Conservation (phyloP, 208 protist genomes). For the Trypanosomatidae sp. region DNA sequence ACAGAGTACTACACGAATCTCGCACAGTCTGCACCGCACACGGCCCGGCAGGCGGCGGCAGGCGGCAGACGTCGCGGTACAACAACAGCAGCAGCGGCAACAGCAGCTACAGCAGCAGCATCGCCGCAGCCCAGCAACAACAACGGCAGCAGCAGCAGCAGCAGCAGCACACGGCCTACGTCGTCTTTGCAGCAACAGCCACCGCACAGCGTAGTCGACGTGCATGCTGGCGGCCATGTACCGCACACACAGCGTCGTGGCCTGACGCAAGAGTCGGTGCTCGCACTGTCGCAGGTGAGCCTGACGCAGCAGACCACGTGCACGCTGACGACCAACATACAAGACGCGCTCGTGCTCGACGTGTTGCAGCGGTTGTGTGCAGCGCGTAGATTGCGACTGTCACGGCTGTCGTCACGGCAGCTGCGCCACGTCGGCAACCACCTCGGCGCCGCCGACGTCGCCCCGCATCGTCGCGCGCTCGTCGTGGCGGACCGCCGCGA, state of each 20-base stretch:
- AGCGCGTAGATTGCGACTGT: background rate
- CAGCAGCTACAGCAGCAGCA: background rate
- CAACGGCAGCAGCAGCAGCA: background rate
- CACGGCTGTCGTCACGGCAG: background rate
- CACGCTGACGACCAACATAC: background rate
- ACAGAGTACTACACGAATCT: background rate
- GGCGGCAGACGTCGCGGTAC: background rate
- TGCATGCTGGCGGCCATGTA: background rate
- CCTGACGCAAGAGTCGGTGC: background rate
- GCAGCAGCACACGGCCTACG: background rate
- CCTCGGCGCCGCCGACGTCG: background rate
- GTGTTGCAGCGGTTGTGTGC: background rate
- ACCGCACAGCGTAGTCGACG: background rate
- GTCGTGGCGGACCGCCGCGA: background rate
- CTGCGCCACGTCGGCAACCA: background rate
- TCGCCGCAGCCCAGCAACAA: background rate
- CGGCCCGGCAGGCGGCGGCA: background rate
- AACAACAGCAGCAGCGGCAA: background rate
- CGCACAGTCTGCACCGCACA: background rate
- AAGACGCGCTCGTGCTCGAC: background rate
- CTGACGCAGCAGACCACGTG: background rate
- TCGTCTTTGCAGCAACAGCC: background rate
- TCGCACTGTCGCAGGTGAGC: background rate
- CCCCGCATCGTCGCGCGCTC: background rate
- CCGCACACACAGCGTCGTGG: background rate